Base-by-base conservation (phyloP, 805 yeast genomes). In the Candida hispaniensis region DNA sequence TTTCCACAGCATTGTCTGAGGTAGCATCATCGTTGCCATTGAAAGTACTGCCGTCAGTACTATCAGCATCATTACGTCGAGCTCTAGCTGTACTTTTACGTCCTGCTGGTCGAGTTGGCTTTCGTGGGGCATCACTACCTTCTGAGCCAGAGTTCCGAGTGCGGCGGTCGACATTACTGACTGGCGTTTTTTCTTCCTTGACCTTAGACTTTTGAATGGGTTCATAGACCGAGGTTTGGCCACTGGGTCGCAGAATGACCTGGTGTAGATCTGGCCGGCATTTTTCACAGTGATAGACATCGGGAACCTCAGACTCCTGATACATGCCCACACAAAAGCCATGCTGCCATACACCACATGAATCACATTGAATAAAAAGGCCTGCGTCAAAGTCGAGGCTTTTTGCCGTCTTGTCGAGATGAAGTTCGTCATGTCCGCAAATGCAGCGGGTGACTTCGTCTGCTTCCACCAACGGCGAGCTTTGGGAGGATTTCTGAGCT, bases 281-380 rank as follows among this genome's bases (percentile, higher is more conserved):
- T 45, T 60, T 58, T 54, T 88, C 98, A 64, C 98, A 88, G 81
- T 86, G 83, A 57, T 91, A 88, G 55, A 81, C 81, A 39, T 88
- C 96, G 3, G 96, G 95, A 2, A 83, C 81, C 32, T 71, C 76
- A 9, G 70, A 73, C 42, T 75, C 82, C 33, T 71, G 73, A 38
- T 65, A 64, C 40, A 88, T 73, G 1, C 95, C 93, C 21, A 88
- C 95, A 62, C 98, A 88, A 58, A 66, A 82, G 2, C 96, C 97
- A 55, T 88, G 98, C 56, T 88, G 98, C 98, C 98, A 88, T 6
- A 79, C 94, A 12, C 81, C 74, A 60, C 98, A 88, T 43, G 69
- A 67, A 50, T 91, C 98, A 65, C 98, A 91, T 58, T 91, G 97
- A 43, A 91, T 80, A 14, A 93, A 86, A 50, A 82, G 78, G 0